These are phyloP conservation scores for Acaromyces ingoldii DNA, from an alignment of 1,284 basidiomycete genomes.

Conservation along the genomic window DNA sequence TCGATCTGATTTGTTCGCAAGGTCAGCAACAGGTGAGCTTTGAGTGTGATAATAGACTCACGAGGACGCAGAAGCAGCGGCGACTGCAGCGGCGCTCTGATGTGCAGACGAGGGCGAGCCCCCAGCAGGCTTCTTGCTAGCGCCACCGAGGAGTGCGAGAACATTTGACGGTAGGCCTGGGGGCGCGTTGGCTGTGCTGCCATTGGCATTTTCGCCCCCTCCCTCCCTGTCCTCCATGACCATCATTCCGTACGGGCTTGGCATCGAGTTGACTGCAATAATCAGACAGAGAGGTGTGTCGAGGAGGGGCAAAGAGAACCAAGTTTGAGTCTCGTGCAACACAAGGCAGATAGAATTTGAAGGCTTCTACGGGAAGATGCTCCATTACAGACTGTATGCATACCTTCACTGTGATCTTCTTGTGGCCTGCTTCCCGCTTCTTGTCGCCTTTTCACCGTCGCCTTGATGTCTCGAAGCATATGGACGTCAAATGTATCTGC, in stretches of 20 bases:
- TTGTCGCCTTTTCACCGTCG: neutral
- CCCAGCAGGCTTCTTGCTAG: neutral
- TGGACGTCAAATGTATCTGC: constrained; percentile 23
- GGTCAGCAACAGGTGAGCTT: no score
- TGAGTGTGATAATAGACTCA: no score
- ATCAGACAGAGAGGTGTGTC: neutral
- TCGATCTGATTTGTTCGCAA: neutral
- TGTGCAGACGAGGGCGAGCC: no score
- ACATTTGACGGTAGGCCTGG: constrained; percentile 16
- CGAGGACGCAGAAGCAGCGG: no score
- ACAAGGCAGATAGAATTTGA: constrained; percentile 2
- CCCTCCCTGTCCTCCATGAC: neutral
- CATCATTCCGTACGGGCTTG: constrained; percentile 1
- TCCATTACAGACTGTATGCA: neutral
- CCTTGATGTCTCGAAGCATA: constrained; percentile 18
- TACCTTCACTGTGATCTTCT: neutral
- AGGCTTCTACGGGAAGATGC: neutral
- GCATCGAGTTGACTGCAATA: neutral
- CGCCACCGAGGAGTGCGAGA: constrained; percentile 17
- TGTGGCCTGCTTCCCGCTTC: neutral
- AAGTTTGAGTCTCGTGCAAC: neutral
- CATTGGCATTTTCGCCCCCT: neutral
- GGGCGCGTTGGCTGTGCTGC: neutral
- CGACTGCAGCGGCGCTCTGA: no score
- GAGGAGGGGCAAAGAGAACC: neutral